A percentile compares a stretch with the other conserved stretches of the same genome.
These are phyloP conservation scores for Ogataea populi-albae DNA, from an alignment of 805 yeast genomes.

Conservation along the genomic window DNA sequence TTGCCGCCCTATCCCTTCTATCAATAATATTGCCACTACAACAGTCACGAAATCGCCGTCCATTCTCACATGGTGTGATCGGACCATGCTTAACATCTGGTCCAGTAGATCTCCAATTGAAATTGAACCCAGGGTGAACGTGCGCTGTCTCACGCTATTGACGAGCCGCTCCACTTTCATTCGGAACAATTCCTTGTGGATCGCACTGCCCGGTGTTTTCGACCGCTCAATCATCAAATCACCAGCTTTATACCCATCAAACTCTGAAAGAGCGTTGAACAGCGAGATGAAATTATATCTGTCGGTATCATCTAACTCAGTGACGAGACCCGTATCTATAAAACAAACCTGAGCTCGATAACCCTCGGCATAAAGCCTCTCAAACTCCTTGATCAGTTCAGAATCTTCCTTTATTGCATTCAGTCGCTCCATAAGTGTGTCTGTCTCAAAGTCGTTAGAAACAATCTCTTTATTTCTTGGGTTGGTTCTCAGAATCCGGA, in stretches of 20 bases:
- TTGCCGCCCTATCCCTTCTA: constrained; percentile 95
- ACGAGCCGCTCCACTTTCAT: constrained; percentile 83
- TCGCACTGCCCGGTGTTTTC: constrained; percentile 88
- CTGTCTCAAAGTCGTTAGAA: constrained; percentile 46
- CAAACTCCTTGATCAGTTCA: constrained; percentile 40
- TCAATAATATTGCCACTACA: constrained; percentile 83
- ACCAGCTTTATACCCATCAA: constrained; percentile 94
- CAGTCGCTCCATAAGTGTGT: constrained; percentile 42
- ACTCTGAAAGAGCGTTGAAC: constrained; percentile 82
- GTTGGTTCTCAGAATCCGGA: constrained; percentile 40
- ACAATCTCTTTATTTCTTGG: constrained; percentile 38
- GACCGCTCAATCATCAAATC: constrained; percentile 94
- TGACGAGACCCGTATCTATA: constrained; percentile 90
- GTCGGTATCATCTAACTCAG: constrained; percentile 77
- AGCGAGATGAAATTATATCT: constrained; percentile 84
- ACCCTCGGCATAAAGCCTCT: constrained; percentile 47
- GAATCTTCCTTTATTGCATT: constrained; percentile 33
- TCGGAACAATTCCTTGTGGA: constrained; percentile 82
- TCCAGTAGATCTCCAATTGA: constrained; percentile 89
- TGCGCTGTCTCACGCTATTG: constrained; percentile 73
- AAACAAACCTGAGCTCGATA: constrained; percentile 85
- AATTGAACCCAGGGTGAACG: constrained; percentile 88
- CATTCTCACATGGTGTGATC: constrained; percentile 93
- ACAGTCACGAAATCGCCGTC: constrained; percentile 96
- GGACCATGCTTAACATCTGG: constrained; percentile 84